Evolutionary conservation across 1,139 yeast genomes (phyloP).

Genomic region (Blastobotrys proliferans): DNA sequence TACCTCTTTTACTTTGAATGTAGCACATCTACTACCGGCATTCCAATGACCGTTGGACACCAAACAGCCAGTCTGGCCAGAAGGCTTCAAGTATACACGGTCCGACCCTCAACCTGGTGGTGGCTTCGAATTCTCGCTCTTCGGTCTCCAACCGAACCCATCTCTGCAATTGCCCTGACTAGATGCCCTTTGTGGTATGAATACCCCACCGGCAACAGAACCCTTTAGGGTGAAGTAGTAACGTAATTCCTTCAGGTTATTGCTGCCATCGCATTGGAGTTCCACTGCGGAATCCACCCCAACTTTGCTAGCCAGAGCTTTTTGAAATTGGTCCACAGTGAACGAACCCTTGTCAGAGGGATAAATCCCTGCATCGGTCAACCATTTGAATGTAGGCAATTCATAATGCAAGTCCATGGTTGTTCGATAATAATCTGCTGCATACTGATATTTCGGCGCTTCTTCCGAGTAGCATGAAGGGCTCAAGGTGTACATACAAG

Average conservation of each 20-base stretch:
- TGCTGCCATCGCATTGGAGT: conserved; percentile 37
- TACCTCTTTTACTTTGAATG: conserved; percentile 51
- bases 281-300: conserved; percentile 41
- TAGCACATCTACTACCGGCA: conserved; percentile 75
- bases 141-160: conserved; percentile 76
- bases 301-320: conserved; percentile 52
- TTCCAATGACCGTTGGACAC: conserved; percentile 86
- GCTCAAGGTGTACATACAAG: conserved; percentile 77
- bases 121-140: conserved; percentile 34
- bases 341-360: conserved; percentile 64
- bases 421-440: conserved; percentile 71
- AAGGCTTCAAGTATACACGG: conserved; percentile 49
- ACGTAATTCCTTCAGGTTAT: conserved; percentile 74
- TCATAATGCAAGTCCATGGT: conserved; percentile 60
- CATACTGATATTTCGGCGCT: conserved; percentile 50
- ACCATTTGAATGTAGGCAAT: conserved; percentile 68
- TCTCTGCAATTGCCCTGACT: conserved; percentile 58
- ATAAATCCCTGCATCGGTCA: conserved; percentile 60
- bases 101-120: conserved; percentile 17
- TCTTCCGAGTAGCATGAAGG: conserved; percentile 58
- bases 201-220: conserved; percentile 61
- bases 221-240: conserved; percentile 81
- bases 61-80: conserved; percentile 65
- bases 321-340: conserved; percentile 57
- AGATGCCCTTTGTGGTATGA: conserved; percentile 61